phyloP scores from a whole-genome alignment of 768 basidiomycete species.

The Polyporus arcularius region DNA sequence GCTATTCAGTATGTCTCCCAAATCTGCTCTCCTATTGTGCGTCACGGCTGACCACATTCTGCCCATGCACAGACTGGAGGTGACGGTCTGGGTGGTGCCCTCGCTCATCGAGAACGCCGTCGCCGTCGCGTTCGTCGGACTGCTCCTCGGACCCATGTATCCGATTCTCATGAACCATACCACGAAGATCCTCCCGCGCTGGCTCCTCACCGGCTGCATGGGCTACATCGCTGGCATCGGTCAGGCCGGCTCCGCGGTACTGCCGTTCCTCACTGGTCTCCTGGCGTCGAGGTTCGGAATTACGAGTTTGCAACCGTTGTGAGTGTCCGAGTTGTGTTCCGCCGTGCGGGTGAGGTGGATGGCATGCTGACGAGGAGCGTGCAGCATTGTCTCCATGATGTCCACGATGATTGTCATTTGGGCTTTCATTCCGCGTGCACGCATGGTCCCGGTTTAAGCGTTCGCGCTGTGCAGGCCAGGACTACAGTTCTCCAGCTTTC shows the following conservation, averaged over 20 bases:
- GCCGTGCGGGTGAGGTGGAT: too few relatives aligned
- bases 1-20: conserved; percentile 25
- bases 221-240: conserved; percentile 47
- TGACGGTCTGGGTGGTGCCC: conserved; percentile 52
- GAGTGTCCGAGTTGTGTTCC: conserved; percentile 25
- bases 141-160: conserved; percentile 52
- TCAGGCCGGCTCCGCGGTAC: conserved; percentile 69
- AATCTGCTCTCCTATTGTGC: background rate
- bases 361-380: background rate
- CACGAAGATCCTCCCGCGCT: conserved; percentile 65
- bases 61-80: conserved; percentile 14
- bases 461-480: background rate
- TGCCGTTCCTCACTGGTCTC: conserved; percentile 75
- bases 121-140: conserved; percentile 36
- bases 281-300: conserved; percentile 66
- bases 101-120: conserved; percentile 53
- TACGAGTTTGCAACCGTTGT: conserved; percentile 62
- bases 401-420: conserved; percentile 56
- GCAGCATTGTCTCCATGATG: conserved; percentile 64
- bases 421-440: conserved; percentile 46
- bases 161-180: conserved; percentile 69
- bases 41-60: background rate
- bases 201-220: conserved; percentile 59
- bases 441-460: conserved; percentile 7
- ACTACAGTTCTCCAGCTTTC: too few relatives aligned